phyloP scores from a whole-genome alignment of 768 basidiomycete genomes.

The Agaricus sinodeliciosus region DNA sequence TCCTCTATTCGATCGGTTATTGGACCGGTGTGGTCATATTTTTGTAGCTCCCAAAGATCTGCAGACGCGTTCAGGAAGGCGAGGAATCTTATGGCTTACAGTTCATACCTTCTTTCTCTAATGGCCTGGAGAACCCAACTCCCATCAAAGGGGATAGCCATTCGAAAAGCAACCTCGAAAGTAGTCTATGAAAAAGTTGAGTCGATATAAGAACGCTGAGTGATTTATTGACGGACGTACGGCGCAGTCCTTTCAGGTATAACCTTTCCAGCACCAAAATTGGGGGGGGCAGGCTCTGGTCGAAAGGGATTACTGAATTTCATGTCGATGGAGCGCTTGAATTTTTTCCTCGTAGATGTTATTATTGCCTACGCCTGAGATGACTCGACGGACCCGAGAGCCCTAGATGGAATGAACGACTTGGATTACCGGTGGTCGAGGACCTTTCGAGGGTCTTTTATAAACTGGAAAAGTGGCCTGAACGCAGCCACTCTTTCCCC shows the following conservation, averaged over 20 bases:
- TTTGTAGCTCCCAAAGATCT: slow-evolving; percentile 46
- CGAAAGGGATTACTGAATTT: slow-evolving; percentile 30
- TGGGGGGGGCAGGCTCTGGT: slow-evolving; percentile 42
- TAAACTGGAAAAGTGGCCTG: too few species aligned
- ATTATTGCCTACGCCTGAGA: too few species aligned
- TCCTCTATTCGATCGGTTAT: slow-evolving; percentile 32
- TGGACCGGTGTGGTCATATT: slow-evolving; percentile 21
- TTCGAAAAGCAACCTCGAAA: slow-evolving; percentile 35
- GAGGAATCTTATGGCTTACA: neutral
- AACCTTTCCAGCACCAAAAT: slow-evolving; percentile 36
- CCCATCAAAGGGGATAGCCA: slow-evolving; percentile 42
- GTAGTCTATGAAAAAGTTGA: slow-evolving; percentile 14
- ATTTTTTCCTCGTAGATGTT: too few species aligned
- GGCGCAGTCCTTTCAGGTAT: slow-evolving; percentile 34
- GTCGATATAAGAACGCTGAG: neutral
- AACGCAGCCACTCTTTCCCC: too few species aligned
- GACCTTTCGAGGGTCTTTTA: too few species aligned
- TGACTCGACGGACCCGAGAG: too few species aligned
- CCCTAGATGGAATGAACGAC: too few species aligned
- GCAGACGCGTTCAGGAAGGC: neutral
- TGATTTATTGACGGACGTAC: slow-evolving; percentile 15
- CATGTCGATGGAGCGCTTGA: slow-evolving; percentile 10
- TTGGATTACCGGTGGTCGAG: too few species aligned
- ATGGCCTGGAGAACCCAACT: slow-evolving; percentile 43
- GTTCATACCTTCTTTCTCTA: slow-evolving; percentile 39